phyloP scores from a whole-genome alignment of 2,329 filamentous ascomycete genomes.

The Fusarium penzigii region DNA sequence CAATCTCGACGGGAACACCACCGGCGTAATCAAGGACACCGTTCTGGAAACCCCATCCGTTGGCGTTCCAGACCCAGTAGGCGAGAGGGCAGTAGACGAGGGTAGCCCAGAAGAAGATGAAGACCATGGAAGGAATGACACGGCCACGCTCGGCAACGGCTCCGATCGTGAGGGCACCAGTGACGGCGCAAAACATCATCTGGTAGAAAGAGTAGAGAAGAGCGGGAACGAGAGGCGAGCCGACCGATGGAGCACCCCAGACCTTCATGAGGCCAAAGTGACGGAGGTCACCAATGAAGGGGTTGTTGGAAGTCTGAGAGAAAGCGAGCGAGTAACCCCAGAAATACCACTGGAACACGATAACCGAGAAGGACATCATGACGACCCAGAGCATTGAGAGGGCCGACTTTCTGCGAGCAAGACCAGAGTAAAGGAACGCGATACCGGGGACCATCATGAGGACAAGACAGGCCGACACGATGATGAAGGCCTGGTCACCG shows the following conservation, averaged over 20 bases:
- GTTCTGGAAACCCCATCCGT: constrained; percentile 89
- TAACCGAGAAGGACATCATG: constrained; percentile 88
- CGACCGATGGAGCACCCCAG: constrained; percentile 80
- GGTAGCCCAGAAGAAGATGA: constrained; percentile 94
- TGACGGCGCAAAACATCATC: constrained; percentile 98
- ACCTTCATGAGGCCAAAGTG: constrained; percentile 89
- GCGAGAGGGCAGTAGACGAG: constrained; percentile 96
- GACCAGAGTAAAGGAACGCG: constrained; percentile 94
- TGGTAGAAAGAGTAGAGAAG: constrained; percentile 95
- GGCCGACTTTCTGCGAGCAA: constrained; percentile 96
- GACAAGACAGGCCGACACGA: constrained; percentile 88
- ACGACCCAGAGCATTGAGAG: constrained; percentile 96
- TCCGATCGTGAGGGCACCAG: constrained; percentile 86
- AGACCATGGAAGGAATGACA: constrained; percentile 90
- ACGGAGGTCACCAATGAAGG: constrained; percentile 87
- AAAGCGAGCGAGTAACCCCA: constrained; percentile 98
- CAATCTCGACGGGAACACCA: constrained; percentile 96
- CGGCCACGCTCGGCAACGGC: constrained; percentile 93
- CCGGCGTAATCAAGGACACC: constrained; percentile 96
- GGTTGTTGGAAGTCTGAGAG: constrained; percentile 76
- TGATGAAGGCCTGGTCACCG: constrained; percentile 92
- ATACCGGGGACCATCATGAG: constrained; percentile 96
- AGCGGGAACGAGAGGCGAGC: constrained; percentile 84
- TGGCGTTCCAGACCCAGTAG: constrained; percentile 95
- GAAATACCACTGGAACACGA: constrained; percentile 99